Evolutionary conservation across 441 rosid species (phyloP), one percentile per base, ranked within the genome.

Genomic region (Breynia disticha): DNA sequence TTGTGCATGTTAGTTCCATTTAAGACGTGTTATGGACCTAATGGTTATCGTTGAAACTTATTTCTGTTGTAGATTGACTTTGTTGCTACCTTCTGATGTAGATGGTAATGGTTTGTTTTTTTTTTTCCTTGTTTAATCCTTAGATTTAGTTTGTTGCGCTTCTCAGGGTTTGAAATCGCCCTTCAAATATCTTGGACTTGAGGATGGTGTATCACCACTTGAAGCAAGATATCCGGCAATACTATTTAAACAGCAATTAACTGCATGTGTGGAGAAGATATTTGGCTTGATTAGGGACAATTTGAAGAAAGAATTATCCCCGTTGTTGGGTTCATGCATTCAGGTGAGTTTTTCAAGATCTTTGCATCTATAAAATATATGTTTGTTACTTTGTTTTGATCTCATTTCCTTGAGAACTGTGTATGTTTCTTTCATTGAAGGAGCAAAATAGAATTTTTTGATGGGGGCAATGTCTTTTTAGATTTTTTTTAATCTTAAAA

Each of bases 221-320:
- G 99, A 93, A 72, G 97, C 99, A 62, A 84, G 95, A 80, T 93
- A 81, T 68, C 99, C 99, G 21, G 97, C 96, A 18, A 78, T 89
- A 55, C 70, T 93, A 56, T 93, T 93, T 60, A 93, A 93, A 67
- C 99, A 93, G 72, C 99, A 93, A 62, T 69, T 93, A 52, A 93
- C 97, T 41, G 94, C 99, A 64, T 89, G 97, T 66, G 97, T 94
- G 48, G 99, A 94, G 82, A 94, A 94, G 83, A 87, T 93, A 16
- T 93, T 89, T 78, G 99, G 99, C 59, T 69, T 93, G 76, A 83
- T 93, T 60, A 90, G 99, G 55, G 99, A 93, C 76, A 84, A 89
- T 63, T 66, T 93, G 78, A 93, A 93, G 78, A 93, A 86, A 69
- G 99, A 89, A 65, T 72, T 93, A 48, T 84, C 93, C 41, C 97